phyloP scores from a whole-genome alignment of 148 eudicot species.

The Vaccinium myrtillus region DNA sequence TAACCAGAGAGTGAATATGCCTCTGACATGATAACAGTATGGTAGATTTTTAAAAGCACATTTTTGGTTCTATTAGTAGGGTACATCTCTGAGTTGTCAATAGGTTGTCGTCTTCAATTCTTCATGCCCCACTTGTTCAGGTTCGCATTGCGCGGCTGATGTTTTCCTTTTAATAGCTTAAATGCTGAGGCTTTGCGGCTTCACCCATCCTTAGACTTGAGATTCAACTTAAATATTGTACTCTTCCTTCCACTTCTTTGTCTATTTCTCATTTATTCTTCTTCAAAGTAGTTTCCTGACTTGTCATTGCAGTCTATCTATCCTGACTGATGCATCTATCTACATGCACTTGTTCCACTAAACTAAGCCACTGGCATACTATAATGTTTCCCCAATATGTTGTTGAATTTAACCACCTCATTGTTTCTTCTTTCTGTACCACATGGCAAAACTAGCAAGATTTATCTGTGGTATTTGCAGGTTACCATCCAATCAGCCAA shows the following conservation, averaged over 20 bases:
- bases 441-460: neutral
- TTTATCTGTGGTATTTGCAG: constrained; percentile 31
- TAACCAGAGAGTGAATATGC: neutral
- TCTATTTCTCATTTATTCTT: neutral
- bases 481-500: constrained; percentile 26
- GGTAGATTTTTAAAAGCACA: neutral
- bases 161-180: neutral
- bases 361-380: neutral
- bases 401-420: constrained; percentile 4
- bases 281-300: constrained; percentile 12
- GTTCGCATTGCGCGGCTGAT: neutral
- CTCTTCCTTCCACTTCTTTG: neutral
- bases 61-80: neutral
- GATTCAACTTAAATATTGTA: neutral
- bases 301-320: neutral
- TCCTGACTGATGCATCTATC: neutral
- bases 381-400: neutral
- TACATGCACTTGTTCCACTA: neutral
- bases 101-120: neutral
- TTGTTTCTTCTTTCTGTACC: neutral
- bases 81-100: neutral
- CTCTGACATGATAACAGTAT: neutral
- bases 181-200: neutral
- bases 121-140: neutral
- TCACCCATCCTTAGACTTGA: constrained; percentile 5